Base-by-base conservation (phyloP, 1,284 basidiomycete species). In the Ustilago cynodontis region DNA sequence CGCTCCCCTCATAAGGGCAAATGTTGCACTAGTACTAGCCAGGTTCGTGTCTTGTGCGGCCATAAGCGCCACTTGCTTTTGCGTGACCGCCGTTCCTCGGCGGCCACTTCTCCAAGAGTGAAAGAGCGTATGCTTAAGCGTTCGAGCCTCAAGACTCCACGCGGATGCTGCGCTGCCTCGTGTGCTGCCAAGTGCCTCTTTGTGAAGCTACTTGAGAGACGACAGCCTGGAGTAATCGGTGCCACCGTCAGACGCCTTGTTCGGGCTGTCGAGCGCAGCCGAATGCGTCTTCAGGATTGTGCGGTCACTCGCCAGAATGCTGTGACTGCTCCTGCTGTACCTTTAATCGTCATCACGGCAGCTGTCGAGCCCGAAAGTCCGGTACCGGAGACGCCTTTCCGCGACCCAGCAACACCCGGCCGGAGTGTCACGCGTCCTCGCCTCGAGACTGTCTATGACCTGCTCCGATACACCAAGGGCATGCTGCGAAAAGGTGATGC, bases 301-400 rank as follows among this genome's bases (percentile, higher is more conserved):
- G 43, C 43, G 43, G 13, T 24, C 22, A 4, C 20, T 24, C 53
- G 13, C 3, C 4, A 24, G 53, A n/a, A 22, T 13, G 8, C 13
- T 1, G 3, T 7, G 2, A 16, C 22, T 5, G 4, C 49, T 51
- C 49, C 49, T 2, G 49, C 13, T 26, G 49, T 58, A 13, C 63
- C 63, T 2, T 39, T 29, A 20, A 65, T 65, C 31, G 50, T 59
- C 63, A 31, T 65, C 39, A 65, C 63, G 33, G 41, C 49, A 4
- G 41, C 56, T 31, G 37, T 28, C 9, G 47, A 37, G 41, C 43
- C 33, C 22, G 7, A 18, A 28, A 29, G 49, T 16, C n/a, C 5
- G 43, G 22, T 20, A 8, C 16, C 6, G 43, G 16, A 45, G n/a
- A 3, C 22, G 8, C 43, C n/a, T 37, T 16, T 22, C 22, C 43